These are phyloP conservation scores for Jasminum sambac DNA, from an alignment of 257 asterid species.

Conservation along the genomic window DNA sequence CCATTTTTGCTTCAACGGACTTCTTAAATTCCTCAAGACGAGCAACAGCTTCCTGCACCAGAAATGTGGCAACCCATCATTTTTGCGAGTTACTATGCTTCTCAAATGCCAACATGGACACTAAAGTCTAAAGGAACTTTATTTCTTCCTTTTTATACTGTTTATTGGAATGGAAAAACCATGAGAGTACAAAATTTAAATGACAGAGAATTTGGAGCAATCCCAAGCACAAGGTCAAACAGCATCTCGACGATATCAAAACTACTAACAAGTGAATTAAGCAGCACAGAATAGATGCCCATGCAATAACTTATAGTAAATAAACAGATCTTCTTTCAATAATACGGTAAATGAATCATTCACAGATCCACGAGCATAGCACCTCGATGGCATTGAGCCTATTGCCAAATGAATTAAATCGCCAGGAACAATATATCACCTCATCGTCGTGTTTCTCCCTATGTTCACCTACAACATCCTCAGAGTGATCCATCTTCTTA, in stretches of 20 bases:
- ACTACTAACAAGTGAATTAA: conserved; percentile 9
- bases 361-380: neutral
- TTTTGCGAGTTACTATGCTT: neutral
- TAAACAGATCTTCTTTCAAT: neutral
- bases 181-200: neutral
- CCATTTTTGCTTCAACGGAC: conserved; percentile 74
- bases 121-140: neutral
- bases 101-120: conserved; percentile 2
- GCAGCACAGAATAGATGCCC: neutral
- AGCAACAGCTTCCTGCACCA: conserved; percentile 84
- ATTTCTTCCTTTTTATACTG: neutral
- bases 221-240: conserved; percentile 16
- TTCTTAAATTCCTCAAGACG: conserved; percentile 93
- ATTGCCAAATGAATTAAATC: neutral
- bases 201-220: neutral
- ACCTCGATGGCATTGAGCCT: neutral
- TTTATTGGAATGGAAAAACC: conserved; percentile 8
- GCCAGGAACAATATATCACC: conserved; percentile 30
- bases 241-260: conserved; percentile 6
- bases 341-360: neutral
- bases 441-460: conserved; percentile 75
- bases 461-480: conserved; percentile 59
- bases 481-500: conserved; percentile 69
- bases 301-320: neutral
- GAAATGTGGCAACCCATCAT: neutral